Evolutionary conservation across 345 rosid species (phyloP).

Genomic region (Melaleuca quinquenervia): DNA sequence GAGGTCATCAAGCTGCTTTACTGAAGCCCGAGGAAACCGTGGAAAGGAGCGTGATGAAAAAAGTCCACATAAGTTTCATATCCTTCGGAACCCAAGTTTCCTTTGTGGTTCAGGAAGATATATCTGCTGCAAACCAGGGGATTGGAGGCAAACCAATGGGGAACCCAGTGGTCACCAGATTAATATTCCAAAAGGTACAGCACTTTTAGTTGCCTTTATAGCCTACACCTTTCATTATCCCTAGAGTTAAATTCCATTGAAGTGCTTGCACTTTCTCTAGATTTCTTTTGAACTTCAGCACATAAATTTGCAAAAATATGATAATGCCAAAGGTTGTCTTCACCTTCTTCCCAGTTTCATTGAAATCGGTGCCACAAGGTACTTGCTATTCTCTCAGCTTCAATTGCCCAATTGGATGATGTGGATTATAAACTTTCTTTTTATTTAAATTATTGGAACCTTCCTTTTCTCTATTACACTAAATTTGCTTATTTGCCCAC

Average conservation of each 20-base stretch:
- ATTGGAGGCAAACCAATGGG: constrained; percentile 50
- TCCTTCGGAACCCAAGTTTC: constrained; percentile 79
- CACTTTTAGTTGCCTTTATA: neutral
- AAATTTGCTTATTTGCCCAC: neutral
- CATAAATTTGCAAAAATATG: neutral
- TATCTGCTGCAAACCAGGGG: constrained; percentile 55
- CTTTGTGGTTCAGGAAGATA: constrained; percentile 83
- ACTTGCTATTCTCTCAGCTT: neutral
- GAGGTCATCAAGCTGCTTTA: constrained; percentile 51
- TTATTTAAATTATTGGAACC: neutral
- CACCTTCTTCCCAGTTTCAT: neutral
- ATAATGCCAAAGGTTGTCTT: neutral
- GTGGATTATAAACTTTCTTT: neutral
- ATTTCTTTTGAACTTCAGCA: neutral
- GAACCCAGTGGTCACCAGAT: constrained; percentile 54
- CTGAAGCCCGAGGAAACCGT: constrained; percentile 16
- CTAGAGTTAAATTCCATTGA: neutral
- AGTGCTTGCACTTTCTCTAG: neutral
- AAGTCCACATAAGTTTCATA: constrained; percentile 56
- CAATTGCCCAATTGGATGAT: neutral
- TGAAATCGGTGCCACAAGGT: neutral
- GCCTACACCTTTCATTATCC: neutral
- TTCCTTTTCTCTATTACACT: neutral
- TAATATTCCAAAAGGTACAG: constrained; percentile 57
- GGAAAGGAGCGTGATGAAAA: constrained; percentile 36